Evolutionary conservation across 371 early-diverging fungal species (phyloP).

Genomic region (Lichtheimia hyalospora): DNA sequence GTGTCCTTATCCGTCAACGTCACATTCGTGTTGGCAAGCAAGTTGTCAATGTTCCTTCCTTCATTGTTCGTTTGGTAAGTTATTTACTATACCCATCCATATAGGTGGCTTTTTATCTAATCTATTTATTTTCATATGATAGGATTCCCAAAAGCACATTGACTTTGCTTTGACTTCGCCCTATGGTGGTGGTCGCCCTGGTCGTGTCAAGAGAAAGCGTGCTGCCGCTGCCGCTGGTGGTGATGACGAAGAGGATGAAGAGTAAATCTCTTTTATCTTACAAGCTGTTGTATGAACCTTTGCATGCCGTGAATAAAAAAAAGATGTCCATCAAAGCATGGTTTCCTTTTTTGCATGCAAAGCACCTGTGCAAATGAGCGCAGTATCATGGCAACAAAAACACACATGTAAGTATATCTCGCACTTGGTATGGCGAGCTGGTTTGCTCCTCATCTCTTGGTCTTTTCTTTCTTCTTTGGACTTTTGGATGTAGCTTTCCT

Average conservation of each 20-base stretch:
- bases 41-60: constrained; percentile 96
- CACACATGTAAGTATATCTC: constrained; percentile 6
- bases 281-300: constrained; percentile 46
- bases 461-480: too few species aligned
- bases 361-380: constrained; percentile 41
- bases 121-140: constrained; percentile 11
- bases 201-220: constrained; percentile 97
- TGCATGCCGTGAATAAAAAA: constrained; percentile 35
- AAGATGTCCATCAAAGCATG: constrained; percentile 26
- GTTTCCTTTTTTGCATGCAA: constrained; percentile 39
- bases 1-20: constrained; percentile 98
- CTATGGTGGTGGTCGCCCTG: constrained; percentile 98
- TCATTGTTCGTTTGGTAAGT: constrained; percentile 86
- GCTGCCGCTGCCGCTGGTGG: constrained; percentile 64
- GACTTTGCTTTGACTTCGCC: constrained; percentile 98
- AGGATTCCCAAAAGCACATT: constrained; percentile 96
- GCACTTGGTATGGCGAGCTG: too few species aligned
- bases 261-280: constrained; percentile 41
- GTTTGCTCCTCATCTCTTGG: too few species aligned
- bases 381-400: constrained; percentile 31
- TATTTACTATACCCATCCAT: not conserved
- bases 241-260: constrained; percentile 67
- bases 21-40: constrained; percentile 99
- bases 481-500: too few species aligned
- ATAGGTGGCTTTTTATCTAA: not conserved